phyloP scores from a whole-genome alignment of 2,329 filamentous ascomycete species.

The Epichloe typhina region DNA sequence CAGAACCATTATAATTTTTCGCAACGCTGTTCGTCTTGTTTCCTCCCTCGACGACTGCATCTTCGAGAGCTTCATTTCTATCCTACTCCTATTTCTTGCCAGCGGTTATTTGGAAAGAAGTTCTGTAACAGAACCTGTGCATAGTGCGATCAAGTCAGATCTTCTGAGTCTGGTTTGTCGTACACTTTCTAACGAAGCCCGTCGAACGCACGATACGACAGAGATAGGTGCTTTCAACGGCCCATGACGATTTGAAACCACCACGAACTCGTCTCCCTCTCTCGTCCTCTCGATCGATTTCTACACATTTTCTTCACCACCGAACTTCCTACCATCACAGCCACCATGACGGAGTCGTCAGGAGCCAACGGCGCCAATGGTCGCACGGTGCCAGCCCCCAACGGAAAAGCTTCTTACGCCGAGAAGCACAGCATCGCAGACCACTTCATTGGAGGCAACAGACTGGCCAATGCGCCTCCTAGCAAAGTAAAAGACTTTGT shows the following conservation, averaged over 20 bases:
- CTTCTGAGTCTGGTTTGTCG: background rate
- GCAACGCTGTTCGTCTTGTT: slow-evolving; percentile 2
- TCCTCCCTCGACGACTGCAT: slow-evolving; percentile 4
- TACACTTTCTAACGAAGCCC: background rate
- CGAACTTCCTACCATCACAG: background rate
- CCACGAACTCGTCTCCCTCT: background rate
- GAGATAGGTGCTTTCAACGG: background rate
- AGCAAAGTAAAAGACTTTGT: slow-evolving; percentile 96
- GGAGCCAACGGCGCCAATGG: slow-evolving; percentile 31
- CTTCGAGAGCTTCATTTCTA: background rate
- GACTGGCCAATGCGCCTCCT: slow-evolving; percentile 64
- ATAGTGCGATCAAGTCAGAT: background rate
- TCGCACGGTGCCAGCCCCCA: slow-evolving; percentile 37
- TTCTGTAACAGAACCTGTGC: slow-evolving; percentile 2
- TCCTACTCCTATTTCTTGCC: background rate
- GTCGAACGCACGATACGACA: background rate
- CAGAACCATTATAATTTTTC: background rate
- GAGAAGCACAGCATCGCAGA: slow-evolving; percentile 71
- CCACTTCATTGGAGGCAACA: slow-evolving; percentile 96
- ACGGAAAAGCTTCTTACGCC: slow-evolving; percentile 55
- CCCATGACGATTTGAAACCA: slow-evolving; percentile 2
- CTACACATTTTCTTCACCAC: background rate
- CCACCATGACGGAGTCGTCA: slow-evolving; percentile 32
- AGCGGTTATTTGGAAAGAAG: slow-evolving; percentile 1
- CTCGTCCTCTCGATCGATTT: background rate